Evolutionary conservation across 768 basidiomycete species (phyloP), one percentile per base, ranked within the genome.

Genomic region (Gyrodon lividus): DNA sequence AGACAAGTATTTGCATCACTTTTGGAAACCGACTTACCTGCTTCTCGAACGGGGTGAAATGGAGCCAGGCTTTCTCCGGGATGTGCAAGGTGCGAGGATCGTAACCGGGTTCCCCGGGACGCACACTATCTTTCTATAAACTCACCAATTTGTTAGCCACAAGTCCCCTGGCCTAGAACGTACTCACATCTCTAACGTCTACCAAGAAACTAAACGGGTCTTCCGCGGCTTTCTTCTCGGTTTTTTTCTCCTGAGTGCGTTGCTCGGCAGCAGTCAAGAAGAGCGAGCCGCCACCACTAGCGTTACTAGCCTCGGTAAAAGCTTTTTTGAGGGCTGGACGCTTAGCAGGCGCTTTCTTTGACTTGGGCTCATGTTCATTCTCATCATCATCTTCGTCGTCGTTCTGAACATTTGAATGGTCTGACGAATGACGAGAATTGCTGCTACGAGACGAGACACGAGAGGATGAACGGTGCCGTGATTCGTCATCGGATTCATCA

Each of bases 41-140:
- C 60, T 85, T 93, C 72, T 99, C 97, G 64, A 99, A 99, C 0
- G 95, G 93, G 2, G 94, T 96, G 61, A 99, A 96, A 0, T 75
- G 74, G 23, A 75, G 74, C 92, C 94, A 96, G 0, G 84, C 83
- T 38, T 73, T 78, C 24, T 77, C 69, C 0, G 95, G 95, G 46
- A 99, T 80, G 63, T 78, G 81, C 28, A 98, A 68, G 0, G 97
- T 97, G 43, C 95, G 76, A 6, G 91, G 91, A 61, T 99, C 96
- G 61, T 98, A 98, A 13, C 86, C 82, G 0, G 87, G 83, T 55
- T 96, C 81, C n/a, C 81, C 83, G 22, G 91, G 90, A 49, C 79
- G 74, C 44, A 81, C 75, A 1, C 85, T 81, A 59, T 97, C 92
- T 77, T 88, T 93, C 91, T 93, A 57, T 9, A 44, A 31, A 35